Evolutionary conservation across 2,329 filamentous ascomycete genomes (phyloP).

Genomic region (Fusarium metavorans): DNA sequence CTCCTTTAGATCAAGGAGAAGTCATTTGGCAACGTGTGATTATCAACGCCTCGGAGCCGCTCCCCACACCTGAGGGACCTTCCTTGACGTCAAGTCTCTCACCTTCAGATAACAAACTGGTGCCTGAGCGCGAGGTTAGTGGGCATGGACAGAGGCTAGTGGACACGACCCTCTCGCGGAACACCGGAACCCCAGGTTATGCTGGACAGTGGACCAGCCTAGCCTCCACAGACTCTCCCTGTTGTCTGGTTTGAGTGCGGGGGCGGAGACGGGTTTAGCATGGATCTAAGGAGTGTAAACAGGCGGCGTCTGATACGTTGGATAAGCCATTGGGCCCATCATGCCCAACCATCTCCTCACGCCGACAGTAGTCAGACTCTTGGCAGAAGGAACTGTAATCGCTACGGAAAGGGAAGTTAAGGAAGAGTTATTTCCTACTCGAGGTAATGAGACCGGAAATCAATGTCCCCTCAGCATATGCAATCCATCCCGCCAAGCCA

Average conservation of each 20-base stretch:
- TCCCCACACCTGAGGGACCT: neutral
- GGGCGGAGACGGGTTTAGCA: neutral
- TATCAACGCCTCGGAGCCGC: neutral
- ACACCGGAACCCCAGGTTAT: neutral
- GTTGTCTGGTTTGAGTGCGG: neutral
- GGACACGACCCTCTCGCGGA: neutral
- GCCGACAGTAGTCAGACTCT: neutral
- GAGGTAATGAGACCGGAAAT: neutral
- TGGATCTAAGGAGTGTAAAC: neutral
- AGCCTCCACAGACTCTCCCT: neutral
- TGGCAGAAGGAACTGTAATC: neutral
- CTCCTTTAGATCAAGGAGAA: neutral
- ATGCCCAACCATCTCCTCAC: neutral
- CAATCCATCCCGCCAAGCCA: neutral
- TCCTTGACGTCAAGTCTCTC: neutral
- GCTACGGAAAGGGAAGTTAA: neutral
- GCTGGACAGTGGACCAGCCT: neutral
- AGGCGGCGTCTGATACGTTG: neutral
- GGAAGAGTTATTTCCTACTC: neutral
- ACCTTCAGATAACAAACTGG: neutral
- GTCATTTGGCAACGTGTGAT: neutral
- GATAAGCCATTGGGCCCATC: neutral
- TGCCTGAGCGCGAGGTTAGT: neutral
- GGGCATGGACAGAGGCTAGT: neutral
- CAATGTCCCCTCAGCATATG: neutral